Evolutionary conservation across 495 filamentous ascomycete species (phyloP), one percentile per base, ranked within the genome.

Genomic region (Penicillium coprophilum): DNA sequence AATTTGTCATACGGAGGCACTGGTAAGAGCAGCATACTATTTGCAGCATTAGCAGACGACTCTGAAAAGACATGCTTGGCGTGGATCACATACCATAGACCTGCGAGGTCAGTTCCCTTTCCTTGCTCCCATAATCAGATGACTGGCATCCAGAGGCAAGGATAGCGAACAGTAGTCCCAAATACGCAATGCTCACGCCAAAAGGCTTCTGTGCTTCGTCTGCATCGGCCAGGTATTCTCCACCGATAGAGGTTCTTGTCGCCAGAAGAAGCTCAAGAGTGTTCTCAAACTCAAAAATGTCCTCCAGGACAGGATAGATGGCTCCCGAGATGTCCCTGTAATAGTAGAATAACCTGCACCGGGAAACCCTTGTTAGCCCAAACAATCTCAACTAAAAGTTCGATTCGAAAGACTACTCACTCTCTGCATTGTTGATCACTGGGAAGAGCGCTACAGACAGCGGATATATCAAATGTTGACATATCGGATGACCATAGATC

Each of bases 291-390:
- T 82, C 77, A 43, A 81, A 80, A 23, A 90, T 79, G 63, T 92
- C 87, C 51, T 86, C 83, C 23, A 95, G 77, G 12, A 90, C 89
- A 11, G 89, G 87, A 76, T 90, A 95, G 50, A 92, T 88, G 5
- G 89, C 86, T n/a, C 90, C 87, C 1, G 89, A 82, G 4, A 89
- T 89, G 60, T 95, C 88, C 61, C 86, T 85, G 68, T 92, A 95
- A 32, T 81, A 85, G 44, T 80, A 78, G 62, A 92, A 92, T 38
- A 91, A 81, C 48, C 86, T 90, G 51, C 40, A 27, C 8, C 13
- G 28, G 38, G n/a, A 19, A 46, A n/a, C 17, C 58, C 41, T 59
- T 45, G 34, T 55, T 17, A 24, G 27, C 10, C 13, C 6, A 38
- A 17, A 10, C n/a, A 8, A 19, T 11, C 27, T 9, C 13, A 32